Conservation (phyloP, 2,329 filamentous ascomycete species). For the Penicillium sp. region DNA sequence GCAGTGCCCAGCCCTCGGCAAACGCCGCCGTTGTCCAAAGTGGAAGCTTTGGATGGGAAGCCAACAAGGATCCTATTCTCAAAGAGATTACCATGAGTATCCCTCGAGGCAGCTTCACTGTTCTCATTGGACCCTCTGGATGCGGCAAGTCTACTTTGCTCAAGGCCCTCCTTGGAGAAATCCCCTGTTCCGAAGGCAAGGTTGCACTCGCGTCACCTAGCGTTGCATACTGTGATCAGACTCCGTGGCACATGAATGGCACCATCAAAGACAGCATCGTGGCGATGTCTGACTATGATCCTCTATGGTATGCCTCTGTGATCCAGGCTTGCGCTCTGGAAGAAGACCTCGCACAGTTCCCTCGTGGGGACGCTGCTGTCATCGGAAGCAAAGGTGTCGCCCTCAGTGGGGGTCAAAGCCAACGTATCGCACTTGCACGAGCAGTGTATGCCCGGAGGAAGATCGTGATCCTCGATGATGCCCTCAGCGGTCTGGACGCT, state of each 20-base stretch:
- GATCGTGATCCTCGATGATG: conserved; percentile 45
- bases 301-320: conserved; percentile 32
- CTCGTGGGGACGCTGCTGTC: conserved; percentile 38
- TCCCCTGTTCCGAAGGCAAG: conserved; percentile 28
- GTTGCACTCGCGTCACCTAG: conserved; percentile 26
- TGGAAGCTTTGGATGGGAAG: conserved; percentile 43
- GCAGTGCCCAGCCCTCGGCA: conserved; percentile 7
- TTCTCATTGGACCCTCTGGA: conserved; percentile 45
- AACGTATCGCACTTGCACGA: conserved; percentile 47
- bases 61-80: conserved; percentile 34
- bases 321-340: conserved; percentile 32
- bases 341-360: conserved; percentile 35
- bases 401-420: conserved; percentile 47
- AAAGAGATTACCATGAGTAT: conserved; percentile 37
- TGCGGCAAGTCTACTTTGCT: conserved; percentile 48
- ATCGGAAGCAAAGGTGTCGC: conserved; percentile 46
- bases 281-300: conserved; percentile 31
- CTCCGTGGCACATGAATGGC: conserved; percentile 36
- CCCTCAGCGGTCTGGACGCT: conserved; percentile 45
- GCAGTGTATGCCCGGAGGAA: conserved; percentile 44
- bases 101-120: conserved; percentile 39
- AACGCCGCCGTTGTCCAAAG: conserved; percentile 37
- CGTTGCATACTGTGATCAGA: conserved; percentile 38
- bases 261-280: conserved; percentile 36
- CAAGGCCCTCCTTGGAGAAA: conserved; percentile 40